Conservation (phyloP, 2,329 filamentous ascomycete genomes). For the Orbilia quercus region DNA sequence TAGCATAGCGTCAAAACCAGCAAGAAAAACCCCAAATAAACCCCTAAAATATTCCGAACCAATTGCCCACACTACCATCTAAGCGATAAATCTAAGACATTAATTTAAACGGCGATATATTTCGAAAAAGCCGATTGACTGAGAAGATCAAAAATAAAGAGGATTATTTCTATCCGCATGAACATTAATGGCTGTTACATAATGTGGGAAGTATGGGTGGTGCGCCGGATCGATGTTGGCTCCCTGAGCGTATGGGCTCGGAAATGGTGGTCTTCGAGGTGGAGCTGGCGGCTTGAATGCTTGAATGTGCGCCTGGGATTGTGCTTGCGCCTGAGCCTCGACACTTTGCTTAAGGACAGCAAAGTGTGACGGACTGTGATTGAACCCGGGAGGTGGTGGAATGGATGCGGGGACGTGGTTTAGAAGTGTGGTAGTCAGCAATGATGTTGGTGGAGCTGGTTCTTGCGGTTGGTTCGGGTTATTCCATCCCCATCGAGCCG, state of each 20-base stretch:
- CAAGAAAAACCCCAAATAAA: slow-evolving; percentile 16
- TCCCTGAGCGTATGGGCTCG: slow-evolving; percentile 48
- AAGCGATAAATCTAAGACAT: slow-evolving; percentile 5
- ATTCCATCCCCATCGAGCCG: slow-evolving; percentile 81
- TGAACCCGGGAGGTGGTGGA: slow-evolving; percentile 61
- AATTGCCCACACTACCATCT: slow-evolving; percentile 1
- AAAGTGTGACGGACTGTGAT: slow-evolving; percentile 56
- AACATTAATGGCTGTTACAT: slow-evolving; percentile 48
- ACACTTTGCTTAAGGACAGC: slow-evolving; percentile 49
- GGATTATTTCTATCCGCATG: slow-evolving; percentile 44
- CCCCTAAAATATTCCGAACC: not conserved
- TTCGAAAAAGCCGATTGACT: not conserved
- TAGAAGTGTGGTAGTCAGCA: slow-evolving; percentile 58
- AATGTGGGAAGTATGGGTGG: slow-evolving; percentile 51
- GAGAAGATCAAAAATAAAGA: slow-evolving; percentile 28
- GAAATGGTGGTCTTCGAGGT: slow-evolving; percentile 47
- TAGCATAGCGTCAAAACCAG: slow-evolving; percentile 29
- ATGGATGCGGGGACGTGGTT: slow-evolving; percentile 59
- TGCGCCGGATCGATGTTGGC: slow-evolving; percentile 52
- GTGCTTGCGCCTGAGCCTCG: slow-evolving; percentile 20
- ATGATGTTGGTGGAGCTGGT: slow-evolving; percentile 62
- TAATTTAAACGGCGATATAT: slow-evolving; percentile 3
- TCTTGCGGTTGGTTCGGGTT: slow-evolving; percentile 60
- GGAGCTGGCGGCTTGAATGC: slow-evolving; percentile 31
- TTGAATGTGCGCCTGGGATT: slow-evolving; percentile 31